These are phyloP conservation scores for Penicillium sp. DNA, from an alignment of 2,329 filamentous ascomycete genomes.

Conservation along the genomic window DNA sequence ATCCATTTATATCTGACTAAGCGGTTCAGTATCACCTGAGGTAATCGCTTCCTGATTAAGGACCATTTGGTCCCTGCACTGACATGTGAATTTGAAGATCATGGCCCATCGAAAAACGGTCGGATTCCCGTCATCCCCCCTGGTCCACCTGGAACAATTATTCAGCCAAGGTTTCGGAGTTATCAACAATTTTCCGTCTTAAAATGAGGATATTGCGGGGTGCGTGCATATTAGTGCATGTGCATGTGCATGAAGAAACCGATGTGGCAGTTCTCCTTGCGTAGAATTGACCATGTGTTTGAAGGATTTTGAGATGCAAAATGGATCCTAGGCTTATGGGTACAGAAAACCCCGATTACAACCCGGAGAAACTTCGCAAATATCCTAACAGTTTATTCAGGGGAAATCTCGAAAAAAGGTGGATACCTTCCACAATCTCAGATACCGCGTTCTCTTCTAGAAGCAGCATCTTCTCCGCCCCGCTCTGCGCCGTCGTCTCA, in stretches of 20 bases:
- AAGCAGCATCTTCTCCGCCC: slow-evolving; percentile 2
- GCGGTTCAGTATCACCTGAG: too few species aligned
- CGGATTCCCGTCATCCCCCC: slow-evolving; percentile 2
- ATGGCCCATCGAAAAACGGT: slow-evolving; percentile 16
- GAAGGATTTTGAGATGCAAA: not conserved
- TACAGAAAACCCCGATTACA: too few species aligned
- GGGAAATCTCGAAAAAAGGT: too few species aligned
- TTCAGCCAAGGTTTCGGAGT: not conserved
- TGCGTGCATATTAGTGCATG: not conserved
- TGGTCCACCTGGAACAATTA: not conserved
- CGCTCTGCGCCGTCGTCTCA: slow-evolving; percentile 14
- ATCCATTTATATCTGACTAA: too few species aligned
- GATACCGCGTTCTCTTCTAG: slow-evolving; percentile 5
- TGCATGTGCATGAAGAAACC: slow-evolving; percentile 4
- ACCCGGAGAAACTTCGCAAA: too few species aligned
- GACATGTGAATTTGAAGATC: slow-evolving; percentile 4
- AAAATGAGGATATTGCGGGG: not conserved
- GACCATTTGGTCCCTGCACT: not conserved
- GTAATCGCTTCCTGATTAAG: too few species aligned
- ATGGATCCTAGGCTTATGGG: too few species aligned
- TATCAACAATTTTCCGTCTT: not conserved
- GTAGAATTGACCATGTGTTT: slow-evolving; percentile 2
- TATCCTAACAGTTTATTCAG: too few species aligned
- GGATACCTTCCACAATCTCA: not conserved
- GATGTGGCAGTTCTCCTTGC: not conserved